phyloP scores from a whole-genome alignment of 768 basidiomycete species.

The Saitozyma podzolica region DNA sequence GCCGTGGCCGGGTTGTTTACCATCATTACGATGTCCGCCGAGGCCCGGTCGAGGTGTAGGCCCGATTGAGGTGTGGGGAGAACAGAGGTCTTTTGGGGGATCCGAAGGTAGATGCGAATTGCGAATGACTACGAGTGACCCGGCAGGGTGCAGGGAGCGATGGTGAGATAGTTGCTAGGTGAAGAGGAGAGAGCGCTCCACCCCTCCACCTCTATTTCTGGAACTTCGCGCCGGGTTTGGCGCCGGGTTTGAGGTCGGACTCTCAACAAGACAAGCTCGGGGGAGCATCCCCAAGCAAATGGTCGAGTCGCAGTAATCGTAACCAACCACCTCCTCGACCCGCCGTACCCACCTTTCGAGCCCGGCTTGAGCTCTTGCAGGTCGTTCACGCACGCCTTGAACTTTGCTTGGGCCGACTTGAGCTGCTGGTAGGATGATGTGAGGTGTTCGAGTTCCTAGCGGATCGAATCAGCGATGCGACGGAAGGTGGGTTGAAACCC shows the following conservation, averaged over 20 bases:
- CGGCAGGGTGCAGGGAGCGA: too few relatives aligned
- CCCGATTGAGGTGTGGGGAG: not conserved
- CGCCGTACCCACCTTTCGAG: slow-evolving; percentile 12
- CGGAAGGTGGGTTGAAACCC: too few relatives aligned
- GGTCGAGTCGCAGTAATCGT: too few relatives aligned
- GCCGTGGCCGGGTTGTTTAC: not conserved
- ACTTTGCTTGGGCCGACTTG: slow-evolving; percentile 89
- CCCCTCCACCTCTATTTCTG: too few relatives aligned
- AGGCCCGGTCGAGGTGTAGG: not conserved
- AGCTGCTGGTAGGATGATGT: slow-evolving; percentile 89
- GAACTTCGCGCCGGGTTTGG: not conserved
- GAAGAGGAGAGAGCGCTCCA: too few relatives aligned
- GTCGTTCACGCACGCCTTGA: slow-evolving; percentile 80
- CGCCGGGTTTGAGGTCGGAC: not conserved
- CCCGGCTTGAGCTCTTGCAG: slow-evolving; percentile 61
- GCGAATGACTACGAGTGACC: too few relatives aligned
- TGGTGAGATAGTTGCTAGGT: too few relatives aligned
- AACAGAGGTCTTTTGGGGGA: too few relatives aligned
- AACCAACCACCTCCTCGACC: too few relatives aligned
- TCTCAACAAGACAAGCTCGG: too few relatives aligned
- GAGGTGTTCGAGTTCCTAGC: slow-evolving; percentile 85
- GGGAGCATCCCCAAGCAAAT: too few relatives aligned
- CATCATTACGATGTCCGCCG: not conserved
- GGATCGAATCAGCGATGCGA: not conserved
- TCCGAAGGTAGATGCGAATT: too few relatives aligned